These are phyloP conservation scores for Spencermartinsiella europaea DNA, from an alignment of 805 yeast species.

Conservation along the genomic window DNA sequence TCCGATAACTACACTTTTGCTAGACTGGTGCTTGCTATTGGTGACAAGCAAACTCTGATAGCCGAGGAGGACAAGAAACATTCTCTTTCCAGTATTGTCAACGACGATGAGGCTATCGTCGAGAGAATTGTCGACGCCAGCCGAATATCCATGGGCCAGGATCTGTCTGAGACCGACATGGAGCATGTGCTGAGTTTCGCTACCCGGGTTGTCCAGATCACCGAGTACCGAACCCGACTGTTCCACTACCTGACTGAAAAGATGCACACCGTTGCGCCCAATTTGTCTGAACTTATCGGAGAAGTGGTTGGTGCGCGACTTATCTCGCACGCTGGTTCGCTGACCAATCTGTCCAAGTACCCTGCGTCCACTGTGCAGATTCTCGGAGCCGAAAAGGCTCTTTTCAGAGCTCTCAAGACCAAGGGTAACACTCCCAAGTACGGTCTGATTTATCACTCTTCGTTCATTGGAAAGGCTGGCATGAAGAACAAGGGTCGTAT, in stretches of 20 bases:
- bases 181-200: constrained; percentile 87
- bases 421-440: constrained; percentile 96
- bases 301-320: constrained; percentile 98
- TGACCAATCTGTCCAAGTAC: constrained; percentile 92
- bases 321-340: constrained; percentile 97
- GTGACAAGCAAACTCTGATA: constrained; percentile 77
- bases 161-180: constrained; percentile 92
- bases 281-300: constrained; percentile 92
- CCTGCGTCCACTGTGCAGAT: constrained; percentile 99
- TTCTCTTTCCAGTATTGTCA: constrained; percentile 82
- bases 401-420: constrained; percentile 92
- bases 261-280: constrained; percentile 98
- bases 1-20: constrained; percentile 87
- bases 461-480: constrained; percentile 89
- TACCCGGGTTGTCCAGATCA: constrained; percentile 82
- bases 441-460: constrained; percentile 92
- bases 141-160: constrained; percentile 98
- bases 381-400: constrained; percentile 95
- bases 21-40: constrained; percentile 70
- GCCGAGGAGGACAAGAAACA: constrained; percentile 49
- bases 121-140: constrained; percentile 92
- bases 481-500: constrained; percentile 98
- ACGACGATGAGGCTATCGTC: constrained; percentile 89
- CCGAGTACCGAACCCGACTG: constrained; percentile 82
- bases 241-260: constrained; percentile 86